A percentile compares a stretch with the other conserved stretches of the same genome.
These are phyloP conservation scores for Populus nigra DNA, from an alignment of 345 rosid genomes.

Conservation along the genomic window DNA sequence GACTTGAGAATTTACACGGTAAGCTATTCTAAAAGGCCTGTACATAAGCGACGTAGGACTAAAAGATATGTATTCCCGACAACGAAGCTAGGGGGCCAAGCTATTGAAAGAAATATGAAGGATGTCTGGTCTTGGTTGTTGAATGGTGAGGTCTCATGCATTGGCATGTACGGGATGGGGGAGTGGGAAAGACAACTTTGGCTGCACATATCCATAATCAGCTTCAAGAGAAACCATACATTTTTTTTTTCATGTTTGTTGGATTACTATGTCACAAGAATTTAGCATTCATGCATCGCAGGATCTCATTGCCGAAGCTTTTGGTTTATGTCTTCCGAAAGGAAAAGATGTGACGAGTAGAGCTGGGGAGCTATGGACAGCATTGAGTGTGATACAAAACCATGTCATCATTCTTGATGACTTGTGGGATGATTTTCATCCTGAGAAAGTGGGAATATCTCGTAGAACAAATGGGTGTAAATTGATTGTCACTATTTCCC, in stretches of 20 bases:
- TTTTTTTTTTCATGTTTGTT: conserved; percentile 3
- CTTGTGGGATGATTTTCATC: neutral
- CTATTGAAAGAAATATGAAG: no score
- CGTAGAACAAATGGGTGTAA: no score
- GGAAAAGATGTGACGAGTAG: neutral
- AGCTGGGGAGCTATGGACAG: neutral
- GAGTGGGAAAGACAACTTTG: no score
- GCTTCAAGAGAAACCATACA: no score
- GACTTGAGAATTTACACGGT: no score
- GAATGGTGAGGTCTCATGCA: no score
- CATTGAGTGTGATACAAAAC: neutral
- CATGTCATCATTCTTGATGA: neutral
- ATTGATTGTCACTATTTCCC: no score
- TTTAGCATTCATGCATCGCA: conserved; percentile 3
- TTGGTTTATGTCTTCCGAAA: neutral
- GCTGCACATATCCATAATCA: no score
- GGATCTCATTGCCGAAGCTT: neutral
- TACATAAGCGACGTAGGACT: neutral
- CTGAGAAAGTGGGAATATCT: no score
- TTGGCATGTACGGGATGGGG: no score
- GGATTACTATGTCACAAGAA: conserved; percentile 19
- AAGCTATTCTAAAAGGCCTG: neutral
- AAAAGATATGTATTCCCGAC: neutral
- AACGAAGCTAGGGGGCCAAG: no score
- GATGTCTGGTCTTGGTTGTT: no score